Base-by-base conservation (phyloP, 345 rosid genomes). In the Jatropha curcas region DNA sequence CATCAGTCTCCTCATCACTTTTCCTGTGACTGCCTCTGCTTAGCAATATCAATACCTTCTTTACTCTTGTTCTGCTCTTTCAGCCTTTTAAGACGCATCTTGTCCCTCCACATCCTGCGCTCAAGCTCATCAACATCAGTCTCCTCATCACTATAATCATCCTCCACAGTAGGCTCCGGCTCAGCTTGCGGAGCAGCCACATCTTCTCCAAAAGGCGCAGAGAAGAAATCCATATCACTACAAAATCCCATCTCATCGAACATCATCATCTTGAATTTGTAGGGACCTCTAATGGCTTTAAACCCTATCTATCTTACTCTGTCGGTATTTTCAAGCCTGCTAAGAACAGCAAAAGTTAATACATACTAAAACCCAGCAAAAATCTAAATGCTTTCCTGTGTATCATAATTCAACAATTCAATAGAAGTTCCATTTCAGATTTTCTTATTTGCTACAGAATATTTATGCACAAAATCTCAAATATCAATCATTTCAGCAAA, bases 161-260 rank as follows among this genome's bases (percentile, higher is more conserved):
- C 88, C 72, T 77, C 85, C 77, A 75, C 64, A 0, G 78, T 65
- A 1, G 87, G 84, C 76, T 87, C 97, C 0, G 76, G 85, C 45
- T 91, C 98, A 13, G 86, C 25, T 50, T 80, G 90, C 0, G 86
- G 79, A 27, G 80, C 84, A 1, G 75, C 70, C 50, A 71, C 58
- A 70, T 84, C 86, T 55, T 82, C 92, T n/a, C 77, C 71, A 14
- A 82, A 65, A 33, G 89, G 79, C 74, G 78, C 79, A 33, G 82
- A 66, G 80, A 89, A 86, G 87, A 89, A 88, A 24, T 88, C 97
- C 82, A 90, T 71, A 75, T 93, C 94, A 25, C 97, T 87, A 27
- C 94, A 91, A 71, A 90, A 79, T 10, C 92, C 97, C 81, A 90
- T 83, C 76, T 91, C 98, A 43, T 95, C 94, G 33, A 88, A 88